A percentile compares a stretch with the other conserved stretches of the same genome.
phyloP scores from a whole-genome alignment of 2,329 filamentous ascomycete species.

The Colletotrichum ledebouriae region DNA sequence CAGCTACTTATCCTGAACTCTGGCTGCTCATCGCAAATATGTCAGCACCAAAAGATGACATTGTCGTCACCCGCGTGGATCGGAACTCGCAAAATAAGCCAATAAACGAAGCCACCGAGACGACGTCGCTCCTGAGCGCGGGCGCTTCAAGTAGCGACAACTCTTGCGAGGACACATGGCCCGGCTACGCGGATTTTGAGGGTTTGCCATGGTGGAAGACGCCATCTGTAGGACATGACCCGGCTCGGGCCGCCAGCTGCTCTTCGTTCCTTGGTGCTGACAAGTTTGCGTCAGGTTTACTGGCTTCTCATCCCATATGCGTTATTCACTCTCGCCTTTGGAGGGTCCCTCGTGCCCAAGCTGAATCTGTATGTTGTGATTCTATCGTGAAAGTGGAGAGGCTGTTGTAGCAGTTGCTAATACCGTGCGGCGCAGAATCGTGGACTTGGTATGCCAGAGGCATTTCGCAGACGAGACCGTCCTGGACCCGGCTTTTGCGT shows the following conservation, averaged over 20 bases:
- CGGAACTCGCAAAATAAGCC: conserved; percentile 27
- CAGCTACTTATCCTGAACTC: background rate
- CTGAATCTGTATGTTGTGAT: conserved; percentile 75
- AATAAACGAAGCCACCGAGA: conserved; percentile 49
- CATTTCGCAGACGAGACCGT: conserved; percentile 80
- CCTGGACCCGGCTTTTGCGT: conserved; percentile 69
- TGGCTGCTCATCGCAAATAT: conserved; percentile 19
- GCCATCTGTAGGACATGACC: conserved; percentile 66
- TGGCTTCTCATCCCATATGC: conserved; percentile 88
- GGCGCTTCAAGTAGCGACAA: conserved; percentile 43
- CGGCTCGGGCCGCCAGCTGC: conserved; percentile 17
- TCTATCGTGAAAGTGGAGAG: background rate
- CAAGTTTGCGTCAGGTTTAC: conserved; percentile 69
- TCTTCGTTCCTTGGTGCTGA: conserved; percentile 46
- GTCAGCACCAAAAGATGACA: conserved; percentile 36
- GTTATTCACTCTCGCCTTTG: conserved; percentile 87
- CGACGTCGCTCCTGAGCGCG: conserved; percentile 55
- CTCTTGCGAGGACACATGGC: conserved; percentile 56
- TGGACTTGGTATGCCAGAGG: conserved; percentile 84
- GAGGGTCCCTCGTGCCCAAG: conserved; percentile 86
- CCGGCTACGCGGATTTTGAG: conserved; percentile 69
- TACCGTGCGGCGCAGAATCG: conserved; percentile 63
- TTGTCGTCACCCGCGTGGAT: conserved; percentile 39
- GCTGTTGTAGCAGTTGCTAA: conserved; percentile 22
- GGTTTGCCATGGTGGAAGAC: conserved; percentile 72